Conservation (phyloP, 176 grass and related monocot genomes). For the Eleusine coracana region DNA sequence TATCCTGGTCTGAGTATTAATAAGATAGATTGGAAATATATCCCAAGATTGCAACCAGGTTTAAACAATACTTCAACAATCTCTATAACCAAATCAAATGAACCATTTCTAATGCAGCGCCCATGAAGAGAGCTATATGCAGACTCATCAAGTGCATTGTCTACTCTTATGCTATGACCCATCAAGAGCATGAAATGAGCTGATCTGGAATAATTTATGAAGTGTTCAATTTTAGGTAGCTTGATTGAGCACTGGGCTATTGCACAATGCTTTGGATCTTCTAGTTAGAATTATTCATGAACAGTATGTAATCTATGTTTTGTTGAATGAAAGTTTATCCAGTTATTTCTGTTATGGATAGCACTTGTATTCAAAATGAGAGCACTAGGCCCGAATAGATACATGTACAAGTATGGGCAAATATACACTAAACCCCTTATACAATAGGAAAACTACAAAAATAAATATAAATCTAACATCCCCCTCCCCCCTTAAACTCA, state of each 20-base stretch:
- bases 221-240: background rate
- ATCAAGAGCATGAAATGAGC: background rate
- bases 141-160: slow-evolving; percentile 50
- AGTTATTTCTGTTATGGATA: no score
- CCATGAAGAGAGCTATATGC: slow-evolving; percentile 69
- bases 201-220: slow-evolving; percentile 10
- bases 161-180: background rate
- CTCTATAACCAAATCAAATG: slow-evolving; percentile 46
- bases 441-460: no score
- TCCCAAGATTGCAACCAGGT: slow-evolving; percentile 55
- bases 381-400: no score
- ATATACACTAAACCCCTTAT: no score
- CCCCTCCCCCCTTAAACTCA: no score
- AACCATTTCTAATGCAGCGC: slow-evolving; percentile 55
- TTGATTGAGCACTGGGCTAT: slow-evolving; percentile 16
- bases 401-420: no score
- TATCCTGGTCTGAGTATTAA: slow-evolving; percentile 58
- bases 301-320: background rate
- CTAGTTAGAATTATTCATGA: background rate
- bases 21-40: slow-evolving; percentile 57
- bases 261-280: slow-evolving; percentile 21
- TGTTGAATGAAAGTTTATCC: background rate
- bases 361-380: no score
- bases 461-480: no score
- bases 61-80: slow-evolving; percentile 67